Percentiles rank a stretch among this genome's conserved stretches.
phyloP scores from a whole-genome alignment of 208 protist genomes.

The Crithidia bombi region DNA sequence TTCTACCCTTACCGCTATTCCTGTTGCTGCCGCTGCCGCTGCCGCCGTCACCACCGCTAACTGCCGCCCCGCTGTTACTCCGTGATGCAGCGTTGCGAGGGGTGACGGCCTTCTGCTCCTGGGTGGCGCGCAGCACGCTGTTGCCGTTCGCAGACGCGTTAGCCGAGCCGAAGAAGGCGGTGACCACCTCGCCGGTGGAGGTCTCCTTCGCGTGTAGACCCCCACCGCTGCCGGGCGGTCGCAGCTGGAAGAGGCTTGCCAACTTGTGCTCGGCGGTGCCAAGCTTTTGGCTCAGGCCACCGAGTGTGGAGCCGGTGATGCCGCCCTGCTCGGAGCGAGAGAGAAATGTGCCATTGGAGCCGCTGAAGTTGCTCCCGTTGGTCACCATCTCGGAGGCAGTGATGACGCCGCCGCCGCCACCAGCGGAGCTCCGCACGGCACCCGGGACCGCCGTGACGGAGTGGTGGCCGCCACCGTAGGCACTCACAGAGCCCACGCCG shows the following conservation, averaged over 20 bases:
- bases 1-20: not conserved
- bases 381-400: constrained; percentile 31
- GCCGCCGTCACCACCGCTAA: constrained; percentile 38
- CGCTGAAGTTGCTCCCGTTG: constrained; percentile 6
- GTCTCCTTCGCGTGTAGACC: constrained; percentile 25
- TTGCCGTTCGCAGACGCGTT: constrained; percentile 13
- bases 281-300: not conserved
- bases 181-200: constrained; percentile 3
- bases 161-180: not conserved
- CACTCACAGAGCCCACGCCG: constrained; percentile 6
- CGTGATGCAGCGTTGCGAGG: not conserved
- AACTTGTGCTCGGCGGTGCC: constrained; percentile 25
- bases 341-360: constrained; percentile 16
- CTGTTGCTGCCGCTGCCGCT: constrained; percentile 21
- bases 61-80: constrained; percentile 2
- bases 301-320: constrained; percentile 11
- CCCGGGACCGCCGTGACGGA: constrained; percentile 17
- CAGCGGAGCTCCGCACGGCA: not conserved
- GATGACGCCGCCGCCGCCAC: constrained; percentile 17
- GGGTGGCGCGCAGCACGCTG: constrained; percentile 9
- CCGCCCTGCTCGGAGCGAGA: constrained; percentile 20
- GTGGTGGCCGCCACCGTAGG: constrained; percentile 15
- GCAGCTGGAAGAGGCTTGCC: constrained; percentile 25
- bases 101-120: constrained; percentile 19
- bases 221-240: not conserved